Evolutionary conservation across 2,329 filamentous ascomycete species (phyloP).

Genomic region (Pyrenophora teres): DNA sequence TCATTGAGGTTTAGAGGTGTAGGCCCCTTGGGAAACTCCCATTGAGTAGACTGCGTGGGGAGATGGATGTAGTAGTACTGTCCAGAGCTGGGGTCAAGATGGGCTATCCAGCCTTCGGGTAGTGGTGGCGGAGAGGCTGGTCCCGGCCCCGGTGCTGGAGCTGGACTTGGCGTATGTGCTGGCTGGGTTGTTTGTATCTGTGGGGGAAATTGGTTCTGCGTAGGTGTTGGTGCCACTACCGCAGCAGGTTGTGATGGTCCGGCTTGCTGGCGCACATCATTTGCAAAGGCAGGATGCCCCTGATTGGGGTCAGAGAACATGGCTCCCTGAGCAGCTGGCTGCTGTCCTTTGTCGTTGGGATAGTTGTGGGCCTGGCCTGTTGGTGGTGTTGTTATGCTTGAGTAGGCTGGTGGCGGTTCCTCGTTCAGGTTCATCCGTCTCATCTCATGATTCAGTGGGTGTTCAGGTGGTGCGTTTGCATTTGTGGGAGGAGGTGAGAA

Average conservation of each 20-base stretch:
- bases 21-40: constrained; percentile 97
- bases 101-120: constrained; percentile 97
- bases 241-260: constrained; percentile 47
- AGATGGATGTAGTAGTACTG: constrained; percentile 99
- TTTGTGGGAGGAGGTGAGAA: constrained; percentile 38
- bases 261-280: constrained; percentile 67
- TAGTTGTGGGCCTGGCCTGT: constrained; percentile 61
- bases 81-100: constrained; percentile 91
- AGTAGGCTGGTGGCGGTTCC: constrained; percentile 94
- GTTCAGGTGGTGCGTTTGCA: constrained; percentile 50
- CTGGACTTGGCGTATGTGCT: constrained; percentile 49
- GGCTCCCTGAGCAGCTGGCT: constrained; percentile 33
- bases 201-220: constrained; percentile 30
- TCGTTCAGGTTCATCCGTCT: constrained; percentile 78
- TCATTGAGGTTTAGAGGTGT: constrained; percentile 85
- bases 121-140: constrained; percentile 88
- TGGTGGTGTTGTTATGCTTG: constrained; percentile 62
- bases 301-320: constrained; percentile 51
- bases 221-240: constrained; percentile 40
- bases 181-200: constrained; percentile 30
- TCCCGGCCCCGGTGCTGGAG: constrained; percentile 64
- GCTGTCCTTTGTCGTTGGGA: constrained; percentile 75
- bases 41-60: constrained; percentile 92
- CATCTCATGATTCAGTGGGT: constrained; percentile 82
- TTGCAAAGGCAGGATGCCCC: constrained; percentile 88